Evolutionary conservation across 257 asterid species (phyloP).

Genomic region (Solanum dulcamara): DNA sequence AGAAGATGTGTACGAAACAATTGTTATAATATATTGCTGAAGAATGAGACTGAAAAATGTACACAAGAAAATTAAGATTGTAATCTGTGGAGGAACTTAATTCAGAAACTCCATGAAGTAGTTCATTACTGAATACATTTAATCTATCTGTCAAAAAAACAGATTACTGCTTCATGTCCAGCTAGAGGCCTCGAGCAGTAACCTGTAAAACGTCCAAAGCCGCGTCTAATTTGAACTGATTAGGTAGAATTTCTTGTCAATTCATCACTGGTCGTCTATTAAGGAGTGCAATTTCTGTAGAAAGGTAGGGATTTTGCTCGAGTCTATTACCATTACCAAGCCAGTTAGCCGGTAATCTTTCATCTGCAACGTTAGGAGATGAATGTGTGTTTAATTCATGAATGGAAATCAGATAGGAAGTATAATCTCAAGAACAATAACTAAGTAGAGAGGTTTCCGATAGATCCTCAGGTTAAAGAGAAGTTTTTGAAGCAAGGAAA

Average conservation of each 20-base stretch:
- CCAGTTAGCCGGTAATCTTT: conserved; percentile 56
- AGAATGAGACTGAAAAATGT: background rate
- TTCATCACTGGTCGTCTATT: conserved; percentile 44
- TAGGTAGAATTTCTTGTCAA: background rate
- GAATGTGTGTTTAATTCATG: background rate
- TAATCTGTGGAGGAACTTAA: background rate
- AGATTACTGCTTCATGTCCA: background rate
- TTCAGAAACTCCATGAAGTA: background rate
- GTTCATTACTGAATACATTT: background rate
- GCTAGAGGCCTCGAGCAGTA: background rate
- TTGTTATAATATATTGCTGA: background rate
- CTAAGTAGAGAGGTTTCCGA: background rate
- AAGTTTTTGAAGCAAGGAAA: background rate
- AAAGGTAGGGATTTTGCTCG: conserved; percentile 43
- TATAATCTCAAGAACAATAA: background rate
- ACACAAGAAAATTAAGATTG: background rate
- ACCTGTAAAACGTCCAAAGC: background rate
- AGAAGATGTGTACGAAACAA: background rate
- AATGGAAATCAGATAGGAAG: background rate
- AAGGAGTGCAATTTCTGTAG: conserved; percentile 45
- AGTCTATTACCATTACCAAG: conserved; percentile 74
- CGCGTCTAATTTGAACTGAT: background rate
- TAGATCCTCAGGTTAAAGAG: background rate
- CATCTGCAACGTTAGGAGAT: conserved; percentile 33
- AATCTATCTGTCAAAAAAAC: background rate